Evolutionary conservation across 1,284 basidiomycete genomes (phyloP).

Genomic region (Lentinus polychrous): DNA sequence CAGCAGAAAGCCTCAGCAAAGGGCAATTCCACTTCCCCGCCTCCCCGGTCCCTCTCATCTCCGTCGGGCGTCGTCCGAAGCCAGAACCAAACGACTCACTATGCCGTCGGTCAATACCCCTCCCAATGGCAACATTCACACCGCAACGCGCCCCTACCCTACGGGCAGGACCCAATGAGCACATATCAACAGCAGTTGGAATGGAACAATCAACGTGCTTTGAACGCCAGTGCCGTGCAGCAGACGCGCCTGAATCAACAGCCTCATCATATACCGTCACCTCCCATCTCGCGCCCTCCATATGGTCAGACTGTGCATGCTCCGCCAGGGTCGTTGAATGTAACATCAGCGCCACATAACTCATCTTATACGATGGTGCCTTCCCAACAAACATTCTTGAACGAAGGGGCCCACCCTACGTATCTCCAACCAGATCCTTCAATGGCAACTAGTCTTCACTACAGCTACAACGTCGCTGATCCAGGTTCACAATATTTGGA

Average conservation of each 20-base stretch:
- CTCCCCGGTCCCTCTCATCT: conserved; percentile 10
- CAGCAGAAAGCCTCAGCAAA: conserved; percentile 20
- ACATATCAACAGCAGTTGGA: no score
- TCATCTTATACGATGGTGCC: not conserved
- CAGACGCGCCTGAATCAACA: no score
- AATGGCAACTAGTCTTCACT: not conserved
- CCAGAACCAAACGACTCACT: conserved; percentile 1
- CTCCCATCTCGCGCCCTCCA: no score
- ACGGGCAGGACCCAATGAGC: no score
- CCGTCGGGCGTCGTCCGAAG: conserved; percentile 1
- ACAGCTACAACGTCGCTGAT: not conserved
- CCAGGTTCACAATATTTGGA: no score
- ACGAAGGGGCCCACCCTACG: not conserved
- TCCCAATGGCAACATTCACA: conserved; percentile 12
- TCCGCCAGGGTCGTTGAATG: no score
- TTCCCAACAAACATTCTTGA: not conserved
- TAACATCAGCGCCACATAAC: no score
- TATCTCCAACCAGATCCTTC: not conserved
- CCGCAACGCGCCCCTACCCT: no score
- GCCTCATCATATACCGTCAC: no score
- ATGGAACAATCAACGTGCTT: no score
- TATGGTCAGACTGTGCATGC: no score
- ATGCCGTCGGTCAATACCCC: conserved; percentile 9
- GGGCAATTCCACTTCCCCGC: conserved; percentile 16
- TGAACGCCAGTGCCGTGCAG: no score